phyloP scores from a whole-genome alignment of 2,329 filamentous ascomycete species.

The Blastomyces silverae region DNA sequence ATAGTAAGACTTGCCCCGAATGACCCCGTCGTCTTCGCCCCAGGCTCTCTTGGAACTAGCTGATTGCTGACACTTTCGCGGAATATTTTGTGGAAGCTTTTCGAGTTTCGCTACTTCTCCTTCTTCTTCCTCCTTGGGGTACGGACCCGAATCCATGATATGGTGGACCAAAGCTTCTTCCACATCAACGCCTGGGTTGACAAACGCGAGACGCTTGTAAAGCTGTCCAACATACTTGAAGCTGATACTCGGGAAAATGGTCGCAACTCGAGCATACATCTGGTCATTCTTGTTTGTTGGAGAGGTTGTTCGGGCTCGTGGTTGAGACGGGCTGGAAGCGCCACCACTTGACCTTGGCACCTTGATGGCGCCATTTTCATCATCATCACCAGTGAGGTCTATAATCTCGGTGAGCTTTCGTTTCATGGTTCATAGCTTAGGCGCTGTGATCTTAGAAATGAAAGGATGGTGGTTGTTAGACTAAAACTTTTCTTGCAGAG shows the following conservation, averaged over 20 bases:
- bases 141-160: constrained; percentile 36
- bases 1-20: constrained; percentile 24
- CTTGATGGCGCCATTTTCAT: not conserved
- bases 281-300: not conserved
- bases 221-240: constrained; percentile 37
- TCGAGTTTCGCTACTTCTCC: constrained; percentile 30
- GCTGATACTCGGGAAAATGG: constrained; percentile 46
- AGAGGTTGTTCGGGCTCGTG: not conserved
- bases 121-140: constrained; percentile 40
- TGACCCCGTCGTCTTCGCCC: constrained; percentile 23
- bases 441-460: not conserved
- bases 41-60: constrained; percentile 30
- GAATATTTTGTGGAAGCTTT: constrained; percentile 24
- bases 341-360: not conserved
- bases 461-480: not conserved
- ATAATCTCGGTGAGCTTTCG: constrained; percentile 11
- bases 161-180: constrained; percentile 38
- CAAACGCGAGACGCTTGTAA: constrained; percentile 26
- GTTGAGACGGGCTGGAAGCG: not conserved
- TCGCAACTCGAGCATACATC: constrained; percentile 28
- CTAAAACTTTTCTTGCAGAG: no score
- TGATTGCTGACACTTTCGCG: constrained; percentile 23
- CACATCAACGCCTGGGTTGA: constrained; percentile 1
- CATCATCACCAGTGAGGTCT: constrained; percentile 4
- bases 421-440: constrained; percentile 7